A percentile compares a stretch with the other conserved stretches of the same genome.
Conservation (phyloP, 192 early-diverging fungal genomes). For the Radiomyces spectabilis region DNA sequence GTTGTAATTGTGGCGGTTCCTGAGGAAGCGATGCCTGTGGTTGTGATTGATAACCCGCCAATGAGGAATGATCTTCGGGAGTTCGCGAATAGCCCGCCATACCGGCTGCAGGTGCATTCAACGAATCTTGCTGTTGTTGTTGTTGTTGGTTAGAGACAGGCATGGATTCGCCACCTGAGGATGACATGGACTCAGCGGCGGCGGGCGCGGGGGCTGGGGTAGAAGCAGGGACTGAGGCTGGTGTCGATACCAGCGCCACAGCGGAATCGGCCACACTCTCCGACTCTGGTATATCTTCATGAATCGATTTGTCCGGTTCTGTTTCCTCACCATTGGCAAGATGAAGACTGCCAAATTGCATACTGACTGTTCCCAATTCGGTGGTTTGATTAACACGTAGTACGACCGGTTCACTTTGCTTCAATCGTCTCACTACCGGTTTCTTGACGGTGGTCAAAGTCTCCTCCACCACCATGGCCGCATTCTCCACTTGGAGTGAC, state of each 20-base stretch:
- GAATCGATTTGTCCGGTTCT: background rate
- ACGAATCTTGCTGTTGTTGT: too few relatives aligned
- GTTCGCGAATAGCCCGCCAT: too few relatives aligned
- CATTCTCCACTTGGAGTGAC: too few relatives aligned
- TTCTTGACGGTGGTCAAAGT: too few relatives aligned
- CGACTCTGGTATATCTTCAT: background rate
- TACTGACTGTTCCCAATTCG: conserved; percentile 4
- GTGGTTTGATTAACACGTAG: conserved; percentile 1
- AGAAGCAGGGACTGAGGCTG: background rate
- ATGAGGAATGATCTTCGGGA: too few relatives aligned
- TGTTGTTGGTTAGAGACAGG: too few relatives aligned
- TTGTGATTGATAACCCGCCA: background rate
- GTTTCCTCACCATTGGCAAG: conserved; percentile 7
- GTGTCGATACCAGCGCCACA: background rate
- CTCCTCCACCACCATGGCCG: too few relatives aligned
- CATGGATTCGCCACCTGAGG: too few relatives aligned
- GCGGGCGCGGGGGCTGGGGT: background rate
- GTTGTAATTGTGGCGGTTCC: background rate
- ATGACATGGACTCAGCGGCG: background rate
- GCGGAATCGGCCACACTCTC: background rate
- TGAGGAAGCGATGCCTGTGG: background rate
- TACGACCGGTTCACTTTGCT: conserved; percentile 21
- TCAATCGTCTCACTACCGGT: conserved; percentile 11
- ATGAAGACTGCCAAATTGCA: conserved; percentile 26
- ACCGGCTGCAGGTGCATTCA: too few relatives aligned